Evolutionary conservation across 768 basidiomycete species (phyloP).

Genomic region (Baorangia bicolor): DNA sequence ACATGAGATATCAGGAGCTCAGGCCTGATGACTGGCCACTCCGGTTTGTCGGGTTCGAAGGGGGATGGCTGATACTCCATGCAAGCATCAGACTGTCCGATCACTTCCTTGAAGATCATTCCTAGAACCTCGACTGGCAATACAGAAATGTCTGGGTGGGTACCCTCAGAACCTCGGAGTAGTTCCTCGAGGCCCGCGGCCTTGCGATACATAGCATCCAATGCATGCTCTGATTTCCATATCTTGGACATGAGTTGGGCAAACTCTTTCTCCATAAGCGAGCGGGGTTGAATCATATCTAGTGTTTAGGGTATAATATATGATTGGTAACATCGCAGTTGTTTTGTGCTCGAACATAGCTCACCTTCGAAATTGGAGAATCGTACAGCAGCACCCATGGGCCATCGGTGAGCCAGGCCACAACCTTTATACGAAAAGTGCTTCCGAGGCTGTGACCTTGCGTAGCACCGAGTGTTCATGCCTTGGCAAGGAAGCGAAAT

Average conservation of each 20-base stretch:
- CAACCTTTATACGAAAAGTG: conserved; percentile 15
- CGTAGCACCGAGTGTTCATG: background rate
- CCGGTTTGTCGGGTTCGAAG: background rate
- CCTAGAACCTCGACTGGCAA: conserved; percentile 28
- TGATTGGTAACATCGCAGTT: background rate
- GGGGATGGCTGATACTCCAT: background rate
- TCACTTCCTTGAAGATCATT: conserved; percentile 26
- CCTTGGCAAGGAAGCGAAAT: conserved; percentile 7
- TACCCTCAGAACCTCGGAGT: background rate
- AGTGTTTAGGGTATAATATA: background rate
- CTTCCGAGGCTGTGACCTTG: conserved; percentile 7
- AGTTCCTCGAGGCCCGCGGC: conserved; percentile 12
- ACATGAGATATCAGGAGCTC: conserved; percentile 41
- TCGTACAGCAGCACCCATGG: background rate
- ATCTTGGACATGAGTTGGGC: conserved; percentile 19
- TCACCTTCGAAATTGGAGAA: conserved; percentile 9
- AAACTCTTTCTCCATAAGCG: conserved; percentile 13
- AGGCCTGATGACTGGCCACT: conserved; percentile 17
- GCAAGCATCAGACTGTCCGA: conserved; percentile 2
- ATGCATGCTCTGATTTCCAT: conserved; percentile 17
- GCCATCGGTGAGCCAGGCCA: background rate
- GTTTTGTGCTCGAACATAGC: background rate
- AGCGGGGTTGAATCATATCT: conserved; percentile 14
- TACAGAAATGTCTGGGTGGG: conserved; percentile 12
- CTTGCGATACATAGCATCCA: conserved; percentile 20